Base-by-base conservation (phyloP, 2,329 filamentous ascomycete species). In the Calonectria honghensis region DNA sequence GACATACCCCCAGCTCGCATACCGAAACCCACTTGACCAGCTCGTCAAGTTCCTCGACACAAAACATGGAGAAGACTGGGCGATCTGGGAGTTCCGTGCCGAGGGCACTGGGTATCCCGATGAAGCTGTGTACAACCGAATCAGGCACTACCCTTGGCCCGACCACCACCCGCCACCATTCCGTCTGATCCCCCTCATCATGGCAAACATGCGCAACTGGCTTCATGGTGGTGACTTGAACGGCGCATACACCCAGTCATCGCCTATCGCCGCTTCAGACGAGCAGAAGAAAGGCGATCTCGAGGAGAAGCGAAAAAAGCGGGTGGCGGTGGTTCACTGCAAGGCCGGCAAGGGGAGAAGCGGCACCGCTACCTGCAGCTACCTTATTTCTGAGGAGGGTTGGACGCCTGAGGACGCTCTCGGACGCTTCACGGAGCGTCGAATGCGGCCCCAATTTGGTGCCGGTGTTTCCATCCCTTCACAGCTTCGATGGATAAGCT, bases 151-250 rank as follows among this genome's bases (percentile, higher is more conserved):
- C 82, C 97, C 97, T 0, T 99, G 95, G 92, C 97, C 97, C 0
- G 97, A 99, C 83, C 97, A 99, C 83, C 97, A 99, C 83, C 97
- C 97, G 4, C 97, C 97, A 68, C 97, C 97, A 0, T 99, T 99
- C 81, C 90, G 92, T 29, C 88, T 98, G 27, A 93, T 99, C 45
- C 96, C 96, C 0, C 89, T 95, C 85, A 96, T 98, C 75, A 93
- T 98, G 90, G 96, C 93, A 1, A 95, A 94, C 80, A 98, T 99
- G 96, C 91, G 94, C 74, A 95, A 96, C 81, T 98, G 96, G 95
- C 84, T 97, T 68, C 88, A 90, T 61, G 90, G 90, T 18, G 87
- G 88, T 13, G 87, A 88, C 16, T 80, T 87, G 2, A 83, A 85
- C 0, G 82, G 73, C 0, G 73, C 0, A 69, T 79, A 13, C 66